phyloP scores from a whole-genome alignment of 257 asterid genomes.

The Prunella vulgaris region DNA sequence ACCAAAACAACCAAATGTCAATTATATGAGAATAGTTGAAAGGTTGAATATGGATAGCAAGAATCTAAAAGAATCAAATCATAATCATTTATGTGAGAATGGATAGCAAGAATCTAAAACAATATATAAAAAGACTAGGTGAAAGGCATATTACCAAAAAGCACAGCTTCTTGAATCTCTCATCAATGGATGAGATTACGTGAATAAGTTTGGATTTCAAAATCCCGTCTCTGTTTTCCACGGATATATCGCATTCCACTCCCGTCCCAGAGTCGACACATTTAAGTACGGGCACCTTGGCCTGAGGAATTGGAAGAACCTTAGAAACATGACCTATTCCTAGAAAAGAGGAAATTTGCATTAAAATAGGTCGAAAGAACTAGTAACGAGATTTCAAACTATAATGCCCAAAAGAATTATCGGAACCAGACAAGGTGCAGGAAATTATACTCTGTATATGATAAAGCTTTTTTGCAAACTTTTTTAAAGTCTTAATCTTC shows the following conservation, averaged over 20 bases:
- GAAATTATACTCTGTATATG: constrained; percentile 60
- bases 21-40: background rate
- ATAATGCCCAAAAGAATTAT: background rate
- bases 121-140: constrained; percentile 9
- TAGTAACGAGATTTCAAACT: constrained; percentile 1
- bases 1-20: background rate
- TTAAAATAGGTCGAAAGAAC: background rate
- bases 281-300: constrained; percentile 89
- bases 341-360: constrained; percentile 36
- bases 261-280: constrained; percentile 93
- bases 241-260: constrained; percentile 92
- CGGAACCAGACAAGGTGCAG: background rate
- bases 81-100: background rate
- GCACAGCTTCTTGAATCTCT: constrained; percentile 80
- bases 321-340: constrained; percentile 78
- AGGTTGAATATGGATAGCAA: constrained; percentile 10
- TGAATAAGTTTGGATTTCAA: constrained; percentile 67
- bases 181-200: constrained; percentile 73
- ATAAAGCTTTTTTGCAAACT: constrained; percentile 70
- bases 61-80: constrained; percentile 15
- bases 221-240: constrained; percentile 91
- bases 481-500: constrained; percentile 72
- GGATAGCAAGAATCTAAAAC: constrained; percentile 15
- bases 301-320: constrained; percentile 73
- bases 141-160: constrained; percentile 62